phyloP scores from a whole-genome alignment of 768 basidiomycete genomes.

The Amanita subjunquillea region DNA sequence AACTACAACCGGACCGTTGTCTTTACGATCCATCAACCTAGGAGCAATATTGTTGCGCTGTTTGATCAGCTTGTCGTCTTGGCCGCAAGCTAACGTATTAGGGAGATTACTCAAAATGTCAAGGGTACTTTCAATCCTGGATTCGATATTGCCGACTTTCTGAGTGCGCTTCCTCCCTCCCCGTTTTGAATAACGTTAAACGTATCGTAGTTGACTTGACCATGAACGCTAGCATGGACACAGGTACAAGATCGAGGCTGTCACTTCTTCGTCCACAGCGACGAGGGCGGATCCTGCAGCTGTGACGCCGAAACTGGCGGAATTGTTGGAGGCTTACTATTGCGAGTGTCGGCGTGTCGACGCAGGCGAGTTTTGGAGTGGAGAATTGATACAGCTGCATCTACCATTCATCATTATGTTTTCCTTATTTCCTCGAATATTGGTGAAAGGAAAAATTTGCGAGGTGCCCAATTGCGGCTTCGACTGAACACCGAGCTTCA shows the following conservation, averaged over 20 bases:
- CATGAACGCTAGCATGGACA: conserved; percentile 40
- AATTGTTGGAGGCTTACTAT: conserved; percentile 72
- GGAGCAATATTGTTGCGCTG: conserved; percentile 92
- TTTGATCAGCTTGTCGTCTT: conserved; percentile 90
- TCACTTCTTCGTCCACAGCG: conserved; percentile 24
- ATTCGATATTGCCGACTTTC: conserved; percentile 94
- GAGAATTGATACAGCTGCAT: no score
- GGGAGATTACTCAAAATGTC: conserved; percentile 65
- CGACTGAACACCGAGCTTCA: no score
- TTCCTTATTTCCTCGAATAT: no score
- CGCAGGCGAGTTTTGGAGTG: no score
- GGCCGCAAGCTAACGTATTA: conserved; percentile 78
- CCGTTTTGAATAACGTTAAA: background rate
- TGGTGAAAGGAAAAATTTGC: no score
- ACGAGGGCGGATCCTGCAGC: conserved; percentile 15
- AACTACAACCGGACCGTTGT: conserved; percentile 92
- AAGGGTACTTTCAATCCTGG: conserved; percentile 77
- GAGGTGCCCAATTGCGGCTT: no score
- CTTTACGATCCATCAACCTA: conserved; percentile 97
- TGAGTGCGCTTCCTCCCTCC: conserved; percentile 51
- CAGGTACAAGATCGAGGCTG: conserved; percentile 38
- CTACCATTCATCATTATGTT: no score
- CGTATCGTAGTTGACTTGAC: conserved; percentile 54
- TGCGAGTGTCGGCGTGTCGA: no score
- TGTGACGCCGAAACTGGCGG: conserved; percentile 50